Base-by-base conservation (phyloP, 2,329 filamentous ascomycete genomes). In the Phaeophleospora eucalypticola region DNA sequence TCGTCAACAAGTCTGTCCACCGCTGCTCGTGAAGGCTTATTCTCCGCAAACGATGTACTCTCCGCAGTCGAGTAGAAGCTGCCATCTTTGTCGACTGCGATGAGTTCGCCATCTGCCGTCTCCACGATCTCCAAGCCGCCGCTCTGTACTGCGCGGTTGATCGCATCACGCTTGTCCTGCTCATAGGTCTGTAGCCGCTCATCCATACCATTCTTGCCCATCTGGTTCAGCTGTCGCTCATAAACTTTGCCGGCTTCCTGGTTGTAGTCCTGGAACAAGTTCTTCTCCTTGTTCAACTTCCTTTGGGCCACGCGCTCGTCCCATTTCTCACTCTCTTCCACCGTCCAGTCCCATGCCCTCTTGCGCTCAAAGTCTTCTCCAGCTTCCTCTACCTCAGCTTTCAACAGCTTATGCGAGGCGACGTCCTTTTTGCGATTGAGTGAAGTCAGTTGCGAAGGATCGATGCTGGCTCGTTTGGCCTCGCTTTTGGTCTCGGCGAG, bases 321-420 rank as follows among this genome's bases (percentile, higher is more conserved):
- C 93, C 93, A 98, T 57, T 80, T 82, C 71, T 96, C 93, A 58
- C 83, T 87, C 71, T 98, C 93, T 55, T 98, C 93, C 4, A 91
- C 75, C 1, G 93, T 98, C 87, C 93, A 98, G 72, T 97, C 93
- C 93, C 93, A 98, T 1, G 93, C 93, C 34, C 93, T 84, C 71
- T 97, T 96, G 57, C 93, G 87, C 76, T 98, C 93, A 64, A 97
- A 98, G 68, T 97, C 93, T 45, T 87, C 89, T 27, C 89, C 89
- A 0, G 78, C 75, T 15, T 87, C 88, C 66, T 90, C 87, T 1
- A 89, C 84, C 61, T 96, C 89, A 3, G 89, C 88, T 73, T 95
- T 95, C 36, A 96, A 78, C 0, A 98, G 81, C 64, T 97, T 98
- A 67, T 96, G 89, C 4, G 86, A 83, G 16, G 93, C 91, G 57